Conservation (phyloP, 2,329 filamentous ascomycete genomes). For the Botryotinia globosa region DNA sequence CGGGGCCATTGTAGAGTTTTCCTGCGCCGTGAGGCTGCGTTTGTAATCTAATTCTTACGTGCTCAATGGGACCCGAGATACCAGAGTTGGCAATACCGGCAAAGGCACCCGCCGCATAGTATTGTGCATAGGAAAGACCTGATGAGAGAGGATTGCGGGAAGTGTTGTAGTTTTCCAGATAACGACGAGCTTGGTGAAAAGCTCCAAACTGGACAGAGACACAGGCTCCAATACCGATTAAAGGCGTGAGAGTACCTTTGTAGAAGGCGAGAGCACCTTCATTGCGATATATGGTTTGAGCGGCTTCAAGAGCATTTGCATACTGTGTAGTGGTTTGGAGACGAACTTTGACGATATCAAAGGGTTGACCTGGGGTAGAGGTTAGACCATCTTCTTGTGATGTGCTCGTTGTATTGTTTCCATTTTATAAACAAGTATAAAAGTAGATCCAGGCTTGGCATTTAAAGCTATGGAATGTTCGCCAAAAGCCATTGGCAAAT, state of each 20-base stretch:
- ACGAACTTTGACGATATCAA: slow-evolving; percentile 96
- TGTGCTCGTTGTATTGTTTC: neutral
- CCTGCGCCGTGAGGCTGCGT: slow-evolving; percentile 86
- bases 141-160: slow-evolving; percentile 40
- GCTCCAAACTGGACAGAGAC: slow-evolving; percentile 98
- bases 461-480: neutral
- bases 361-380: slow-evolving; percentile 56
- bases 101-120: slow-evolving; percentile 87
- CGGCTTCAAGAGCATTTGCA: slow-evolving; percentile 74
- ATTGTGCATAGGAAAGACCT: slow-evolving; percentile 75
- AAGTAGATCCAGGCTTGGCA: neutral
- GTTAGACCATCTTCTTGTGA: slow-evolving; percentile 27
- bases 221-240: slow-evolving; percentile 94
- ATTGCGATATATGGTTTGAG: slow-evolving; percentile 77
- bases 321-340: slow-evolving; percentile 87
- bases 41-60: slow-evolving; percentile 92
- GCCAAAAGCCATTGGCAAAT: neutral
- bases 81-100: slow-evolving; percentile 87
- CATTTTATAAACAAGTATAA: neutral
- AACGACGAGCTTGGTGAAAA: slow-evolving; percentile 88
- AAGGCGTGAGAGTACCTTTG: slow-evolving; percentile 93
- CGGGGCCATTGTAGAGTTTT: slow-evolving; percentile 76
- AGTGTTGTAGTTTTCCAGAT: slow-evolving; percentile 73
- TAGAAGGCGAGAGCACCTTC: slow-evolving; percentile 94
- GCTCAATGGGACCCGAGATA: slow-evolving; percentile 90